Percentiles rank a stretch among this genome's conserved stretches.
These are phyloP conservation scores for Tuber calosporum DNA, from an alignment of 495 filamentous ascomycete species.

Conservation along the genomic window DNA sequence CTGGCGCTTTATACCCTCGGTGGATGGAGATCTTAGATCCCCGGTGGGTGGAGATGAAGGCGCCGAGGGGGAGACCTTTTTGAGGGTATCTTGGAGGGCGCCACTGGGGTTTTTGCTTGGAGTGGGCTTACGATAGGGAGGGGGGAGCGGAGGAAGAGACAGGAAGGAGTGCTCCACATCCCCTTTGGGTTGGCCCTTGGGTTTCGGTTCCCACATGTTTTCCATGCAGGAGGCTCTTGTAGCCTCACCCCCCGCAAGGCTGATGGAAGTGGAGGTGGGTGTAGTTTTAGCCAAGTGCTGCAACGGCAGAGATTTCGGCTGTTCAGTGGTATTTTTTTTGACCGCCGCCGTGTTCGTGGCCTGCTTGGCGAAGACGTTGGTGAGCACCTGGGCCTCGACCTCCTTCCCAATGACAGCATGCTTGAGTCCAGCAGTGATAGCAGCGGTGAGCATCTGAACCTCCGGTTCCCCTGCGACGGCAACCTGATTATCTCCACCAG, in stretches of 20 bases:
- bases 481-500: not conserved
- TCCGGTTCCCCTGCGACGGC: not conserved
- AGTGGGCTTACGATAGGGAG: not conserved
- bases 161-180: no score
- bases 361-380: not conserved
- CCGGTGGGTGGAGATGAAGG: not conserved
- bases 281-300: not conserved
- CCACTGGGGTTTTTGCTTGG: not conserved
- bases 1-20: not conserved
- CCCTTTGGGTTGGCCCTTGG: not conserved
- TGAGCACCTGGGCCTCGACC: not conserved
- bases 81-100: not conserved
- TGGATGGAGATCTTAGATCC: not conserved
- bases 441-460: not conserved
- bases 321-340: not conserved
- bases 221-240: not conserved
- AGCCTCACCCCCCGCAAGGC: not conserved
- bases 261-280: not conserved
- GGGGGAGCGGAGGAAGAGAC: not conserved
- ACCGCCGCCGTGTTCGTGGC: not conserved
- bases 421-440: not conserved
- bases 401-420: not conserved
- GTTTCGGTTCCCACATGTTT: not conserved
- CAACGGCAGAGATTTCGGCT: not conserved
- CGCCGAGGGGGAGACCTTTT: not conserved